A percentile compares a stretch with the other conserved stretches of the same genome.
phyloP scores from a whole-genome alignment of 371 early-diverging fungal genomes.

The Rhizopus microsporus region DNA sequence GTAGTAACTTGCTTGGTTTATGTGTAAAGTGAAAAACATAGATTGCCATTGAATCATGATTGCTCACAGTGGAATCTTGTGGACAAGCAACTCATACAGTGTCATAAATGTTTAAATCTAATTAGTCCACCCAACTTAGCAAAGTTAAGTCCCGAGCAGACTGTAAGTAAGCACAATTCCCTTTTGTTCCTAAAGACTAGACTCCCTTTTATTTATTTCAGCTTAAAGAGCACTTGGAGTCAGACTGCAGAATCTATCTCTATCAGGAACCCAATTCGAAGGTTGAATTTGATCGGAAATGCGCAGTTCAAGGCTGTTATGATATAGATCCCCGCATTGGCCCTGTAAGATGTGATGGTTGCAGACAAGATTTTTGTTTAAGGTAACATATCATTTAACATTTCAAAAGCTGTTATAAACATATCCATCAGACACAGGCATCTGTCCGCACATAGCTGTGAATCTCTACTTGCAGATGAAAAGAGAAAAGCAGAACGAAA shows the following conservation, averaged over 20 bases:
- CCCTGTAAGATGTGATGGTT: constrained; percentile 30
- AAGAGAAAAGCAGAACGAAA: constrained; percentile 27
- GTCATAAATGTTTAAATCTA: constrained; percentile 21
- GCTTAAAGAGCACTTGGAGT: constrained; percentile 26
- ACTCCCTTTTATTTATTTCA: not conserved
- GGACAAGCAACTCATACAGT: constrained; percentile 21
- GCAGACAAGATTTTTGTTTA: constrained; percentile 30
- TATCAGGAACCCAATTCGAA: not conserved
- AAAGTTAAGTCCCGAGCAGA: constrained; percentile 5
- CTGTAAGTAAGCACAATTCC: constrained; percentile 13
- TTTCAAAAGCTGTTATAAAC: not conserved
- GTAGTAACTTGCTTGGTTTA: not conserved
- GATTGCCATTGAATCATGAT: constrained; percentile 28
- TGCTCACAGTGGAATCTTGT: constrained; percentile 19
- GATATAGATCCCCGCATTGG: constrained; percentile 34
- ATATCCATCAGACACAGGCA: constrained; percentile 27
- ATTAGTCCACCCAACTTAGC: constrained; percentile 9
- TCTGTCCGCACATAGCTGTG: constrained; percentile 28
- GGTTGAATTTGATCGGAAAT: constrained; percentile 7
- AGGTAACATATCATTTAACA: constrained; percentile 12
- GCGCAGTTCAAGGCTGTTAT: constrained; percentile 25
- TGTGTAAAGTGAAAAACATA: constrained; percentile 32
- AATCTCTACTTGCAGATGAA: constrained; percentile 20
- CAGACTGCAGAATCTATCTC: constrained; percentile 15
- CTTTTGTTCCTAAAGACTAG: not conserved